These are phyloP conservation scores for Hippophae gyantsensis DNA, from an alignment of 306 rosid species.

Conservation along the genomic window DNA sequence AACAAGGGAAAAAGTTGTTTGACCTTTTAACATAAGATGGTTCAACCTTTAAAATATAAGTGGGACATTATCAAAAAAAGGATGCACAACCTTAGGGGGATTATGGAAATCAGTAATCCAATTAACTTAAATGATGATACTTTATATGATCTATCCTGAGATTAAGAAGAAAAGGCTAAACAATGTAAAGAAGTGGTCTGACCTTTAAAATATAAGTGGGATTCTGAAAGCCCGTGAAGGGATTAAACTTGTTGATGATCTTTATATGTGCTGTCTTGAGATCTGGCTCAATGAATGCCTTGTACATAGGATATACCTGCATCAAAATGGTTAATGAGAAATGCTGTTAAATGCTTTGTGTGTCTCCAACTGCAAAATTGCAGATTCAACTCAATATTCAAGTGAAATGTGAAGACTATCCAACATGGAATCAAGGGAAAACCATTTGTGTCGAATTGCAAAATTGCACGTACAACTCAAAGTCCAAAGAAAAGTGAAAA, in stretches of 20 bases:
- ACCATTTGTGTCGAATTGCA: not conserved
- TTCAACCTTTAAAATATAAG: slow-evolving; percentile 74
- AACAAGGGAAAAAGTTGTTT: not conserved
- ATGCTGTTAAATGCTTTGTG: slow-evolving; percentile 13
- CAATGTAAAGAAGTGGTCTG: not conserved
- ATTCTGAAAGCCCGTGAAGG: slow-evolving; percentile 92
- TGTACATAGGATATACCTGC: slow-evolving; percentile 97
- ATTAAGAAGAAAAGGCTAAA: too few relatives aligned
- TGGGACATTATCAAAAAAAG: slow-evolving; percentile 21
- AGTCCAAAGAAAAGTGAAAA: slow-evolving; percentile 10
- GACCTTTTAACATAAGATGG: not conserved
- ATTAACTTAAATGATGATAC: too few relatives aligned
- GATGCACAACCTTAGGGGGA: too few relatives aligned
- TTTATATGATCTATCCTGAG: too few relatives aligned
- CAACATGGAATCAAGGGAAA: slow-evolving; percentile 7
- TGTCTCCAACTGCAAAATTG: slow-evolving; percentile 4
- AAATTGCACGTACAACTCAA: slow-evolving; percentile 3
- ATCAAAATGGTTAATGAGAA: slow-evolving; percentile 19
- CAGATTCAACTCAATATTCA: slow-evolving; percentile 10
- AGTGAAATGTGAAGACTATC: slow-evolving; percentile 2
- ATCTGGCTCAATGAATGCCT: slow-evolving; percentile 98
- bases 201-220: slow-evolving; percentile 91
- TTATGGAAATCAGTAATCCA: too few relatives aligned
- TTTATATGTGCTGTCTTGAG: slow-evolving; percentile 93
- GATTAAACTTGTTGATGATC: slow-evolving; percentile 87